phyloP scores from a whole-genome alignment of 2,329 filamentous ascomycete genomes.

The Bisporella sp. region DNA sequence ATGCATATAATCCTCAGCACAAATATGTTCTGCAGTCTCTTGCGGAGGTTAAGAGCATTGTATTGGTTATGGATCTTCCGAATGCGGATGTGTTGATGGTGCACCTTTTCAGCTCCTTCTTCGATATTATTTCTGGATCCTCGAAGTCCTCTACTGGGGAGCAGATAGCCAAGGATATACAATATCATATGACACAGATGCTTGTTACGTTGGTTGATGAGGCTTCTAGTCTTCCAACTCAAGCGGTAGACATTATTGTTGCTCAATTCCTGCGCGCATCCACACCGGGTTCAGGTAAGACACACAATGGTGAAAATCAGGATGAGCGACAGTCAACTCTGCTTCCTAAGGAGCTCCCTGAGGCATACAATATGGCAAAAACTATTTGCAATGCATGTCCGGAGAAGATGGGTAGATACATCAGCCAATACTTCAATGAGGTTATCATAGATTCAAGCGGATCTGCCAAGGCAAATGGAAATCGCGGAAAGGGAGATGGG shows the following conservation, averaged over 20 bases:
- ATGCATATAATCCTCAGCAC: slow-evolving; percentile 90
- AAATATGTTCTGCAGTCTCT: slow-evolving; percentile 85
- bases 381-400: slow-evolving; percentile 82
- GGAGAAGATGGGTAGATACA: slow-evolving; percentile 90
- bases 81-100: slow-evolving; percentile 73
- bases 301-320: slow-evolving; percentile 40
- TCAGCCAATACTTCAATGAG: slow-evolving; percentile 95
- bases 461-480: slow-evolving; percentile 42
- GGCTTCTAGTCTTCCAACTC: slow-evolving; percentile 64
- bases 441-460: slow-evolving; percentile 73
- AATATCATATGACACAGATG: slow-evolving; percentile 84
- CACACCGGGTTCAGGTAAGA: slow-evolving; percentile 53
- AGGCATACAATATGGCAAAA: slow-evolving; percentile 95
- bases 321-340: slow-evolving; percentile 78
- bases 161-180: slow-evolving; percentile 84
- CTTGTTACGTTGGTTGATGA: slow-evolving; percentile 85
- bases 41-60: slow-evolving; percentile 87
- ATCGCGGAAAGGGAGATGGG: slow-evolving; percentile 40
- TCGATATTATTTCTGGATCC: slow-evolving; percentile 81
- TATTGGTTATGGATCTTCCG: slow-evolving; percentile 83
- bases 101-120: slow-evolving; percentile 79
- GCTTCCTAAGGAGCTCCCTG: slow-evolving; percentile 78
- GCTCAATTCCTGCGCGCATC: slow-evolving; percentile 91
- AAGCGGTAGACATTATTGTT: slow-evolving; percentile 87
- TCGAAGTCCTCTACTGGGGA: slow-evolving; percentile 71